Base-by-base conservation (phyloP, 768 basidiomycete genomes). In the Podaxis sp. region DNA sequence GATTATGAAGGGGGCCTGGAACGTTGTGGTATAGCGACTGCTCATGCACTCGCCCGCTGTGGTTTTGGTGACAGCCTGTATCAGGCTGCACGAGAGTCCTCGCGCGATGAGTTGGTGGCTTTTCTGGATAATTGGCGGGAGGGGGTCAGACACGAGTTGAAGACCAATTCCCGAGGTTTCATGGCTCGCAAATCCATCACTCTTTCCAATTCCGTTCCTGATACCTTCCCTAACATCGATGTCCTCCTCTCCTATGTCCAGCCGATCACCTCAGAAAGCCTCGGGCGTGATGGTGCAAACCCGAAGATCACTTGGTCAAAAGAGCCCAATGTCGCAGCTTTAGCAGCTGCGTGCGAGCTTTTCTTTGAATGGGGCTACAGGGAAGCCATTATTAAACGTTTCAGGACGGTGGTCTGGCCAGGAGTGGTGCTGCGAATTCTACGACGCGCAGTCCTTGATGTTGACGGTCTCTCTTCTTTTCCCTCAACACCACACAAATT, bases 291-390 rank as follows among this genome's bases (percentile, higher is more conserved):
- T 1, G 69, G 68, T 21, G 70, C 74, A 37, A 73, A 76, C 37
- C 64, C 74, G 54, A 71, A 66, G 61, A 69, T 79, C 27, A 79
- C 75, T 0, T 82, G 80, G 76, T 69, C 77, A 1, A 79, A 75
- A 59, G 90, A 93, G 62, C 88, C 89, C 0, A 84, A 89, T 65
- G 74, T 92, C 0, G 82, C 81, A 14, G 84, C 82, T 57, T 81
- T 95, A 14, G 93, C 95, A 0, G 82, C 76, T 9, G 78, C 87
- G 2, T 95, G 93, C 75, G 95, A 97, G 71, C 79, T 87, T 50
- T 90, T 87, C 70, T 96, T 96, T 63, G 94, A 95, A 69, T 97
- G 94, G 94, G 94, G 94, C 0, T 87, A 91, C 53, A 87, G 80
- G 66, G 89, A 92, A 51, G 78, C 85, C 2, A 91, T 96, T 58